Evolutionary conservation across 345 rosid genomes (phyloP), one percentile per base, ranked within the genome.

Genomic region (Odontarrhena argentea): DNA sequence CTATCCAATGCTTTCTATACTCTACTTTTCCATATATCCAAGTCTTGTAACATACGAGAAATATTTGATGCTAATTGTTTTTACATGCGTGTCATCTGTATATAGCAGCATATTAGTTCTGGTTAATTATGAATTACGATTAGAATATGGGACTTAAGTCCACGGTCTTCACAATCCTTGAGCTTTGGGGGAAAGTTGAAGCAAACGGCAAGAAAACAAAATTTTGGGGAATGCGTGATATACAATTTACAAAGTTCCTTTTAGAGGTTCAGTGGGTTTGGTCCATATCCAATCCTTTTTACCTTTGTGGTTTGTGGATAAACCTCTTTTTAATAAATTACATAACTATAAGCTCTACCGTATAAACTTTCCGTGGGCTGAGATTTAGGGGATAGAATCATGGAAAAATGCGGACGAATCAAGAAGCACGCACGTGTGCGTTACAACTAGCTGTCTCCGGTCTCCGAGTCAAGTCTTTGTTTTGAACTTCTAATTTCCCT

Each of bases 351-450:
- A 18, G 22, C 22, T 18, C 22, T 18, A 18, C 22, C 22, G 22
- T 18, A 18, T 47, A 47, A 1, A 47, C 11, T 13, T 14, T 14
- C 28, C 1, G 26, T 26, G 9, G 52, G 22, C 22, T 18, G 22
- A 18, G 22, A 3, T 28, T 28, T 4, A 28, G 32, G 32, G 32
- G 5, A 28, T 28, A 28, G 32, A 4, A 28, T 28, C 32, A 24
- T 52, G 8, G 22, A 6, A 28, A 9, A 2, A 53, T 8, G n/a
- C 11, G 53, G 53, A 30, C 7, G 9, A 30, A 12, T 49, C 35
- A 36, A 37, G 13, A 48, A 37, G 48, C 57, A 50, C 57, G 38
- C 68, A 63, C 68, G 68, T 63, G 58, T 49, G 57, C 48, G 4
- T 25, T 12, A 63, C 48, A 49, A 38, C 58, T 50, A 38, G 57